These are phyloP conservation scores for Tephrocybe sp. DNA, from an alignment of 768 basidiomycete genomes.

Conservation along the genomic window DNA sequence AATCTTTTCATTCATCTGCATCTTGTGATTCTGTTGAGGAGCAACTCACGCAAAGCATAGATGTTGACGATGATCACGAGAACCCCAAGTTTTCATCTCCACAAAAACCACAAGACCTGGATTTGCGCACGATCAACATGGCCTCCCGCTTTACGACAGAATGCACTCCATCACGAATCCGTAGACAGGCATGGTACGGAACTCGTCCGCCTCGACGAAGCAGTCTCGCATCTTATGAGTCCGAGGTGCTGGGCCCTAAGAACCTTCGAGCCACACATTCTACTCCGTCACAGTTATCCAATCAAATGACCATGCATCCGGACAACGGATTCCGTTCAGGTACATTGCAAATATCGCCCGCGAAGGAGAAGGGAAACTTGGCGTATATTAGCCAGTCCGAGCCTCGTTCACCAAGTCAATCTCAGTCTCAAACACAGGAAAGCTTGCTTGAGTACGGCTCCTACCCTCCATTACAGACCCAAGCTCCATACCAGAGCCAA, in stretches of 20 bases:
- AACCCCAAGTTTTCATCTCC: background rate
- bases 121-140: background rate
- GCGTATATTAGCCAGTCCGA: slow-evolving; percentile 4
- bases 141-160: background rate
- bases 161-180: slow-evolving; percentile 16
- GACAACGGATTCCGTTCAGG: slow-evolving; percentile 26
- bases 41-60: slow-evolving; percentile 44
- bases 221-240: background rate
- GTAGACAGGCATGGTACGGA: slow-evolving; percentile 34
- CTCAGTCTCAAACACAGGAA: slow-evolving; percentile 18
- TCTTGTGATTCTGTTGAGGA: slow-evolving; percentile 45
- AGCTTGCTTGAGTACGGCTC: slow-evolving; percentile 24
- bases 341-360: slow-evolving; percentile 21
- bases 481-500: slow-evolving; percentile 55
- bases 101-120: background rate
- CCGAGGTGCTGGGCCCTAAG: background rate
- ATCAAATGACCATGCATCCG: too few relatives aligned
- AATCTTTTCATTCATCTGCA: slow-evolving; percentile 5
- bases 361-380: background rate
- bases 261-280: slow-evolving; percentile 1
- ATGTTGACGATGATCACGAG: slow-evolving; percentile 12
- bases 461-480: slow-evolving; percentile 45
- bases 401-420: slow-evolving; percentile 16
- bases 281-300: slow-evolving; percentile 2
- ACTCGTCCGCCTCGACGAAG: slow-evolving; percentile 16